Evolutionary conservation across 164 flowering plant genomes (phyloP).

Genomic region (Hamamelis virginiana): DNA sequence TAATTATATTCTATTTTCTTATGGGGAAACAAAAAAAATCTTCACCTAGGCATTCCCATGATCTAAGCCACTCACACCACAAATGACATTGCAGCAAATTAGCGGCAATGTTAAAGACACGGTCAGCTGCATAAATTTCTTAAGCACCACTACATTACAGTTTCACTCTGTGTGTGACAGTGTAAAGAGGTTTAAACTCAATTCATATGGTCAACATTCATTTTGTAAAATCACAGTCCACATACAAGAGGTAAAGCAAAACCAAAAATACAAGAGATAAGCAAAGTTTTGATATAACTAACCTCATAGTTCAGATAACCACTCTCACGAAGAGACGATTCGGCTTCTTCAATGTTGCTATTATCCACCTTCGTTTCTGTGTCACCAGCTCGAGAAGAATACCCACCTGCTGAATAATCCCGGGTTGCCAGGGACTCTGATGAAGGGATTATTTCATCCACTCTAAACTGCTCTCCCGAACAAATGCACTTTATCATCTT

Average conservation of each 20-base stretch:
- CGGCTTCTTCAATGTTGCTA: constrained; percentile 92
- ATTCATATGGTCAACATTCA: not conserved
- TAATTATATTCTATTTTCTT: no score
- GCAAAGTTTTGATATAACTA: constrained; percentile 14
- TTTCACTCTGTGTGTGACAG: not conserved
- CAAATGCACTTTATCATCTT: constrained; percentile 74
- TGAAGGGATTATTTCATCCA: constrained; percentile 56
- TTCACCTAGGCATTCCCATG: no score
- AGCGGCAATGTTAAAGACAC: not conserved
- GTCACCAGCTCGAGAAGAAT: constrained; percentile 65
- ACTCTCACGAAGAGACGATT: constrained; percentile 85
- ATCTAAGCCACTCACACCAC: no score
- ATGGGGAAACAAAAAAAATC: no score
- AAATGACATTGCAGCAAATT: no score
- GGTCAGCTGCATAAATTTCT: not conserved
- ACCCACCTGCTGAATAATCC: constrained; percentile 77
- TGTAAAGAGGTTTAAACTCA: not conserved
- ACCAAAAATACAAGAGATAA: not conserved
- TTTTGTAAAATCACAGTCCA: not conserved
- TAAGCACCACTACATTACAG: not conserved
- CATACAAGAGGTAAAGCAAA: not conserved
- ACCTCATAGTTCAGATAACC: constrained; percentile 87
- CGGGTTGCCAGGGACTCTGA: constrained; percentile 82
- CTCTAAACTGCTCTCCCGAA: constrained; percentile 53
- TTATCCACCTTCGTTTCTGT: constrained; percentile 52